These are phyloP conservation scores for Lunularia cruciata DNA, from an alignment of 225 moss, liverwort and hornwort genomes.

Conservation along the genomic window DNA sequence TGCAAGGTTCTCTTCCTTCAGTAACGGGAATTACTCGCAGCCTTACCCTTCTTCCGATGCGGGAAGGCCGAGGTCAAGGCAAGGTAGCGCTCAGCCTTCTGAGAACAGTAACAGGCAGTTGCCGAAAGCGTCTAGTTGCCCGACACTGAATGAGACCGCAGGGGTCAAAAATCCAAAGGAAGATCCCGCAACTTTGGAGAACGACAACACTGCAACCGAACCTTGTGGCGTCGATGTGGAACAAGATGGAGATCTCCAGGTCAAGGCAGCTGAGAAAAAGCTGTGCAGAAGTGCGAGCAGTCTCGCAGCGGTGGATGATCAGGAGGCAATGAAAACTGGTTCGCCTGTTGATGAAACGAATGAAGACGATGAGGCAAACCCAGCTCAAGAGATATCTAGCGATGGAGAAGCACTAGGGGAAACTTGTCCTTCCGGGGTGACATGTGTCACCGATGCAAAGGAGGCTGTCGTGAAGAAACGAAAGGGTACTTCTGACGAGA, in stretches of 20 bases:
- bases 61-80: slow-evolving; percentile 23
- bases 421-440: slow-evolving; percentile 15
- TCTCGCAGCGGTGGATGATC: background rate
- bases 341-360: background rate
- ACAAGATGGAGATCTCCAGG: background rate
- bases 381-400: slow-evolving; percentile 10
- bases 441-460: slow-evolving; percentile 1
- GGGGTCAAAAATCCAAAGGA: background rate
- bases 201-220: background rate
- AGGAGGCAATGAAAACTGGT: background rate
- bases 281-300: slow-evolving; percentile 19
- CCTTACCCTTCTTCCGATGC: slow-evolving; percentile 10
- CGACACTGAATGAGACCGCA: slow-evolving; percentile 1
- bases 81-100: slow-evolving; percentile 6
- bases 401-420: slow-evolving; percentile 14
- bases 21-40: slow-evolving; percentile 28
- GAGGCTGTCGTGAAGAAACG: slow-evolving; percentile 25
- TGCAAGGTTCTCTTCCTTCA: slow-evolving; percentile 62
- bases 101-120: slow-evolving; percentile 16
- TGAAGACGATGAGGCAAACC: background rate
- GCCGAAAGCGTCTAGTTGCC: slow-evolving; percentile 2
- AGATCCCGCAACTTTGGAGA: slow-evolving; percentile 6
- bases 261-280: background rate
- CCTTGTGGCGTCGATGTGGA: slow-evolving; percentile 2
- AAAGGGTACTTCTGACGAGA: slow-evolving; percentile 15